Evolutionary conservation across 192 early-diverging fungal genomes (phyloP).

Genomic region (Cladochytrium replicatum): DNA sequence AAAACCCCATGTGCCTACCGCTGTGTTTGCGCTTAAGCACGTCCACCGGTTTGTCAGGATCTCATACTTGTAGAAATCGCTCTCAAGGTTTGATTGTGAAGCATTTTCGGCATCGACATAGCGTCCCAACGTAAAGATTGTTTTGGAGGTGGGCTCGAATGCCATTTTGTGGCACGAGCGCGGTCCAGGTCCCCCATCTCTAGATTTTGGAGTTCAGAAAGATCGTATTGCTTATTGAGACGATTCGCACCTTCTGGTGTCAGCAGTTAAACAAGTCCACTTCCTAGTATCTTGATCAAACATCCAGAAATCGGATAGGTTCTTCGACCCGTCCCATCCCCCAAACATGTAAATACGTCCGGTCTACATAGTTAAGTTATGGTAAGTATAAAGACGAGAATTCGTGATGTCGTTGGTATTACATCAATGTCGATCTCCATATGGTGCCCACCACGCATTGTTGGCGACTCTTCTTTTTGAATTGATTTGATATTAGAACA

Average conservation of each 20-base stretch:
- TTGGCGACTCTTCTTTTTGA: slow-evolving; percentile 15
- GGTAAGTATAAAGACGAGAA: neutral
- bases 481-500: neutral
- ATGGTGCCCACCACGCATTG: slow-evolving; percentile 86
- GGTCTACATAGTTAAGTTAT: slow-evolving; percentile 3
- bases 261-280: slow-evolving; percentile 70
- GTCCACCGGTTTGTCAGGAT: slow-evolving; percentile 57
- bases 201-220: slow-evolving; percentile 21
- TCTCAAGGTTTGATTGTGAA: slow-evolving; percentile 55
- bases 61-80: slow-evolving; percentile 87
- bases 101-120: slow-evolving; percentile 74
- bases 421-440: slow-evolving; percentile 83
- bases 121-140: slow-evolving; percentile 77
- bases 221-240: neutral
- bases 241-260: slow-evolving; percentile 55
- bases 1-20: slow-evolving; percentile 27
- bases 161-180: slow-evolving; percentile 90
- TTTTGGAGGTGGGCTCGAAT: slow-evolving; percentile 62
- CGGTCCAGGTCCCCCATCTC: slow-evolving; percentile 74
- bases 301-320: slow-evolving; percentile 86
- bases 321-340: slow-evolving; percentile 85
- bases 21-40: slow-evolving; percentile 66
- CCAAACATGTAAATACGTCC: slow-evolving; percentile 78
- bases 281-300: slow-evolving; percentile 44
- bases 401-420: neutral